Evolutionary conservation across 2,329 filamentous ascomycete genomes (phyloP).

Genomic region (Cordyceps cateniannulata): DNA sequence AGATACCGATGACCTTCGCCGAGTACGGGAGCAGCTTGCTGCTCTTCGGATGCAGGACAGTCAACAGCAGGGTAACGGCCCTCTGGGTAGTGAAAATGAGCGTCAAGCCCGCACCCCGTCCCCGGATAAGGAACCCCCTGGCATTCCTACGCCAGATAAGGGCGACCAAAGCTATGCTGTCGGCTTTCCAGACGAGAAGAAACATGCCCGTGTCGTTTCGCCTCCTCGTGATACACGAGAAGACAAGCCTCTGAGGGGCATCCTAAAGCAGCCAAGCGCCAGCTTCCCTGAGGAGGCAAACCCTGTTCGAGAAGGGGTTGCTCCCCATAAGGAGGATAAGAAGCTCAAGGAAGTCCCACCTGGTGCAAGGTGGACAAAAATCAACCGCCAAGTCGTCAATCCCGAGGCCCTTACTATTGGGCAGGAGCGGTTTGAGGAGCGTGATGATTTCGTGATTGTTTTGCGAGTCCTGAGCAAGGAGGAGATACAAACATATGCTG

Average conservation of each 20-base stretch:
- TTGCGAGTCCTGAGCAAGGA: constrained; percentile 79
- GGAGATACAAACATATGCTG: constrained; percentile 82
- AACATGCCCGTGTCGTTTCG: constrained; percentile 62
- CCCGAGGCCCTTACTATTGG: constrained; percentile 78
- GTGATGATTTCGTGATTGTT: constrained; percentile 91
- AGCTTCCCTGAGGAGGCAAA: constrained; percentile 84
- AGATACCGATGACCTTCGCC: constrained; percentile 42
- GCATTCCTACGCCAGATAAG: not conserved
- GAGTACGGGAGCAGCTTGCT: constrained; percentile 44
- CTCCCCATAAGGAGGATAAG: constrained; percentile 84
- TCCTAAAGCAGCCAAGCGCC: constrained; percentile 73
- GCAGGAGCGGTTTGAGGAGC: constrained; percentile 87
- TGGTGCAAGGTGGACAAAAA: constrained; percentile 88
- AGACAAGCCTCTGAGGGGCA: constrained; percentile 69
- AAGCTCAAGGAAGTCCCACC: constrained; percentile 63
- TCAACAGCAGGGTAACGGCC: constrained; percentile 9
- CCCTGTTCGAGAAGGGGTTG: constrained; percentile 80
- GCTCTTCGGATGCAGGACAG: constrained; percentile 30
- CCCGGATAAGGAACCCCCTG: not conserved
- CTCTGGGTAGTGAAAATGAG: not conserved
- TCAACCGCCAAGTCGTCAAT: constrained; percentile 81
- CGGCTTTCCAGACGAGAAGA: constrained; percentile 28
- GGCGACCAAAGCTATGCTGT: constrained; percentile 26
- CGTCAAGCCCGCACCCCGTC: constrained; percentile 15
- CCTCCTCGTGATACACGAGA: constrained; percentile 60